These are phyloP conservation scores for Bjerkandera adusta DNA, from an alignment of 1,284 basidiomycete genomes.

Conservation along the genomic window DNA sequence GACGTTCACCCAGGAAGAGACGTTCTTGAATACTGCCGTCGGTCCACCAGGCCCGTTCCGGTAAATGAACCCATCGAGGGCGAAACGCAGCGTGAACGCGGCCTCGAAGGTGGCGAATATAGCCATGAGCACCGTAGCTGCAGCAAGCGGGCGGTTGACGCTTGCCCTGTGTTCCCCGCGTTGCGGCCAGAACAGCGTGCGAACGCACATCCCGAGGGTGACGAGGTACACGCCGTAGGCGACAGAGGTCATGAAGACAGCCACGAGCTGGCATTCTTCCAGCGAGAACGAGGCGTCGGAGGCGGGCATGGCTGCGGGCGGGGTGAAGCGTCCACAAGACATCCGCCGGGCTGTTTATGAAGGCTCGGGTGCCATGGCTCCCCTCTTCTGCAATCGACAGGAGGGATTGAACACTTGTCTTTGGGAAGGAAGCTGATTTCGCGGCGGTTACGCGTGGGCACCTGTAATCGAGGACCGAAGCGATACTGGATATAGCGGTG, in stretches of 20 bases:
- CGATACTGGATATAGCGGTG: no score
- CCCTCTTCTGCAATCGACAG: no score
- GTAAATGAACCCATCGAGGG: conserved; percentile 35
- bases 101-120: conserved; percentile 35
- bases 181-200: conserved; percentile 30
- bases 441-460: no score
- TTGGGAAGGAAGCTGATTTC: no score
- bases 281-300: conserved; percentile 27
- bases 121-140: conserved; percentile 35
- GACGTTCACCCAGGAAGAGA: conserved; percentile 7
- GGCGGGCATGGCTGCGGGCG: background rate
- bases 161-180: conserved; percentile 23
- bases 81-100: conserved; percentile 35
- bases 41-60: conserved; percentile 27
- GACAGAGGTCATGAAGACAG: conserved; percentile 19
- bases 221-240: conserved; percentile 34
- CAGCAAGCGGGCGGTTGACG: conserved; percentile 35
- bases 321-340: no score
- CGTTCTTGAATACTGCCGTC: conserved; percentile 4
- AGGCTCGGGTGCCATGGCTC: no score
- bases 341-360: no score
- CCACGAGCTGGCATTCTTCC: conserved; percentile 18
- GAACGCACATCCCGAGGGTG: conserved; percentile 33
- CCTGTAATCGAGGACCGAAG: no score
- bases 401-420: no score